Percentiles rank a stretch among this genome's conserved stretches.
Conservation (phyloP, 2,329 filamentous ascomycete genomes). For the Clathrospora elynae region DNA sequence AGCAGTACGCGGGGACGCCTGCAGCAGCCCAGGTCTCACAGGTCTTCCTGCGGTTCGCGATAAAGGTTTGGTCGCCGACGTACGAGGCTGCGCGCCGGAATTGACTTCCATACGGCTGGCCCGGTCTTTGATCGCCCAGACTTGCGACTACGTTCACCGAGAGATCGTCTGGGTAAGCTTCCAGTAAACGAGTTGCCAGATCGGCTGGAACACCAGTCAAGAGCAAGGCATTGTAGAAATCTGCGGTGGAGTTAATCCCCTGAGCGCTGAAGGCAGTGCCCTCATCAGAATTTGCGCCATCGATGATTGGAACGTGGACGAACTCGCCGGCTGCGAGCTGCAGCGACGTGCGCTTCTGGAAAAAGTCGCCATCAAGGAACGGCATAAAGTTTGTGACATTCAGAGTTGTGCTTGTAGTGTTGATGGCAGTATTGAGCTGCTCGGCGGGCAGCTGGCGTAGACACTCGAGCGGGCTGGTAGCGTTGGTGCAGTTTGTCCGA, state of each 20-base stretch:
- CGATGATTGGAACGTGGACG: slow-evolving; percentile 66
- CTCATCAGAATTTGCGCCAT: slow-evolving; percentile 70
- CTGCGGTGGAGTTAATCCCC: slow-evolving; percentile 60
- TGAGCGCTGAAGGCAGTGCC: slow-evolving; percentile 61
- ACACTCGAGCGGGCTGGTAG: slow-evolving; percentile 40
- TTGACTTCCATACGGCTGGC: slow-evolving; percentile 43
- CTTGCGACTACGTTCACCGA: slow-evolving; percentile 35
- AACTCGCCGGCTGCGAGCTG: slow-evolving; percentile 64
- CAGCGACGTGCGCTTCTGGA: slow-evolving; percentile 58
- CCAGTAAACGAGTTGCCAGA: slow-evolving; percentile 30
- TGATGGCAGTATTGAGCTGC: slow-evolving; percentile 61
- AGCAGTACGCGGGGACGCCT: slow-evolving; percentile 61
- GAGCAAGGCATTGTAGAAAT: slow-evolving; percentile 57
- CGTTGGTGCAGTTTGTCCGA: slow-evolving; percentile 31
- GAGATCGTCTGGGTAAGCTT: slow-evolving; percentile 38
- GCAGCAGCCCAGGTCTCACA: slow-evolving; percentile 58
- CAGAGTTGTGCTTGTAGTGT: slow-evolving; percentile 45
- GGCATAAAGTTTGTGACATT: slow-evolving; percentile 47
- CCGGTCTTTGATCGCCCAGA: slow-evolving; percentile 26
- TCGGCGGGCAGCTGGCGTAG: slow-evolving; percentile 66
- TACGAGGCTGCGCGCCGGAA: slow-evolving; percentile 60
- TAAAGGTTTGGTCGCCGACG: slow-evolving; percentile 60
- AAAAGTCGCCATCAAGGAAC: slow-evolving; percentile 62
- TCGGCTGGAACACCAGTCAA: slow-evolving; percentile 32
- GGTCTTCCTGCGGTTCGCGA: slow-evolving; percentile 60